Percentiles rank a stretch among this genome's conserved stretches.
phyloP scores from a whole-genome alignment of 2,329 filamentous ascomycete genomes.

The Didymella pomorum region DNA sequence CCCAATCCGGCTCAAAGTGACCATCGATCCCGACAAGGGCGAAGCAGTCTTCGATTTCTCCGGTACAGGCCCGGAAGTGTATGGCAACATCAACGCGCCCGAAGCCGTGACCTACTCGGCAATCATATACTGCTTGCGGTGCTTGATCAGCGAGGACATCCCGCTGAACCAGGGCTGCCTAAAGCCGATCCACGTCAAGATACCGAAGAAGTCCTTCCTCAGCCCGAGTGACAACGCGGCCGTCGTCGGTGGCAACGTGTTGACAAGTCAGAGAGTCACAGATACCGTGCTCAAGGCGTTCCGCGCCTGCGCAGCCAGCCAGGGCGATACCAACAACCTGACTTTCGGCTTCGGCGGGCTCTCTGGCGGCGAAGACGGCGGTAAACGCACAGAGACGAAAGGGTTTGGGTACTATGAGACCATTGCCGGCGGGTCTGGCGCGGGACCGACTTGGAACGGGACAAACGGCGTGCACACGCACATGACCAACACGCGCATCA shows the following conservation, averaged over 20 bases:
- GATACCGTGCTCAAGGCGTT: constrained; percentile 86
- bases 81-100: constrained; percentile 81
- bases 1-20: constrained; percentile 76
- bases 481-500: constrained; percentile 88
- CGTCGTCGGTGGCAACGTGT: constrained; percentile 83
- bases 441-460: constrained; percentile 75
- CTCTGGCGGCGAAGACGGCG: constrained; percentile 22
- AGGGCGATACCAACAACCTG: constrained; percentile 85
- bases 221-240: constrained; percentile 78
- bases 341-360: constrained; percentile 81
- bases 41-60: constrained; percentile 81
- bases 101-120: constrained; percentile 83
- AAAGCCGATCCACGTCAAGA: constrained; percentile 75
- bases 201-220: constrained; percentile 76
- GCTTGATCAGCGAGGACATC: constrained; percentile 81
- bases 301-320: constrained; percentile 77
- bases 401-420: constrained; percentile 91
- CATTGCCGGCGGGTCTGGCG: constrained; percentile 79
- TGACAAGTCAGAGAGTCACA: constrained; percentile 79
- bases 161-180: constrained; percentile 88
- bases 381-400: constrained; percentile 61
- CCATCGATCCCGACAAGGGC: constrained; percentile 76
- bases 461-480: constrained; percentile 81
- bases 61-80: constrained; percentile 81
- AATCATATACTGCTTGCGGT: constrained; percentile 86